Conservation (phyloP, 2,329 filamentous ascomycete genomes). For the Colletotrichum agaves region DNA sequence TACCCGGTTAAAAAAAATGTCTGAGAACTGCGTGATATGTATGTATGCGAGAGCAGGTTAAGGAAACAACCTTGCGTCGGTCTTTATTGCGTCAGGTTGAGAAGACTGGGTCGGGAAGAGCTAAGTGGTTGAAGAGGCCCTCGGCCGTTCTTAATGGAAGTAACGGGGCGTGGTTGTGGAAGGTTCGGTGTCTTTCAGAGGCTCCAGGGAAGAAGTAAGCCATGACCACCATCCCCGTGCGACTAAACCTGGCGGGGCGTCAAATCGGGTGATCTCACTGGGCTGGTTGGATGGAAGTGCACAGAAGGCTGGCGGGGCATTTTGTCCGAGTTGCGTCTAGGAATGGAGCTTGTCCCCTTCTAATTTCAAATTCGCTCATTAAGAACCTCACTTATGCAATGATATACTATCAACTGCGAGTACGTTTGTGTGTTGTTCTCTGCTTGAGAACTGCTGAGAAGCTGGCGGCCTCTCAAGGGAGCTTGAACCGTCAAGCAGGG, state of each 20-base stretch:
- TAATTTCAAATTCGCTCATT: background rate
- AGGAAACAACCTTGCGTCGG: conserved; percentile 8
- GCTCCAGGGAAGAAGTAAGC: conserved; percentile 24
- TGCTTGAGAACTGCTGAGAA: background rate
- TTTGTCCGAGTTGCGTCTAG: conserved; percentile 3
- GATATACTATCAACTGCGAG: background rate
- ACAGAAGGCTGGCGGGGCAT: conserved; percentile 29
- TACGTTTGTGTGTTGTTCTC: background rate
- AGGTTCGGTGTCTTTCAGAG: conserved; percentile 40
- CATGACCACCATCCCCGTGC: conserved; percentile 31
- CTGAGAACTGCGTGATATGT: conserved; percentile 34
- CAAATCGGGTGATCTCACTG: conserved; percentile 36
- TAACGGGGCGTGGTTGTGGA: conserved; percentile 40
- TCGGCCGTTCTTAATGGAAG: conserved; percentile 32
- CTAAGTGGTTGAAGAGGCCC: conserved; percentile 23
- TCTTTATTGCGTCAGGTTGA: conserved; percentile 21
- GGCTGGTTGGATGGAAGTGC: conserved; percentile 33
- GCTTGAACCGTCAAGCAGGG: background rate
- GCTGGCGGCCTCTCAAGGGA: background rate
- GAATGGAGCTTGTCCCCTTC: background rate
- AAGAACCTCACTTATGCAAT: background rate
- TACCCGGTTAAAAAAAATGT: background rate
- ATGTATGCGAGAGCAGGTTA: conserved; percentile 24
- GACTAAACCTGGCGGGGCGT: conserved; percentile 33
- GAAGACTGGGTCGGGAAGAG: conserved; percentile 16